phyloP scores from a whole-genome alignment of 495 filamentous ascomycete species.

The Penicillium steckii region DNA sequence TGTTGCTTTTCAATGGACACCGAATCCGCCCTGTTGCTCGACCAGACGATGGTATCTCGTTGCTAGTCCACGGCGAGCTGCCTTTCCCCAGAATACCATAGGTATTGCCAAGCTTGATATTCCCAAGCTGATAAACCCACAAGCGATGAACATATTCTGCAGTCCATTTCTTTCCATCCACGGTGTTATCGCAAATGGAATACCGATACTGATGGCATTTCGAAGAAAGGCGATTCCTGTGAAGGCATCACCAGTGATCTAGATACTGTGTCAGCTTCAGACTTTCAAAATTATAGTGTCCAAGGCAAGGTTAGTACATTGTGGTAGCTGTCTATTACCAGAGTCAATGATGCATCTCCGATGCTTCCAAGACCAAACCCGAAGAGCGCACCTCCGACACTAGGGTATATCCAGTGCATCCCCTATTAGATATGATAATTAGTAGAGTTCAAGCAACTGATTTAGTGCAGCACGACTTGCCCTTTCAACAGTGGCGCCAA shows the following conservation, averaged over 20 bases:
- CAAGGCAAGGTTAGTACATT: constrained; percentile 19
- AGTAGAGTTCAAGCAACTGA: too few relatives aligned
- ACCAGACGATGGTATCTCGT: constrained; percentile 15
- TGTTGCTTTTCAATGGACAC: not conserved
- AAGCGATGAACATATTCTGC: constrained; percentile 34
- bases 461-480: constrained; percentile 13
- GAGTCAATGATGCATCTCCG: constrained; percentile 30
- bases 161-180: constrained; percentile 30
- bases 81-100: constrained; percentile 33
- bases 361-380: constrained; percentile 36
- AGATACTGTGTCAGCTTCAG: not conserved
- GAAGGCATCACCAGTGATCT: constrained; percentile 40
- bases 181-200: constrained; percentile 34
- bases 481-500: constrained; percentile 28
- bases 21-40: constrained; percentile 14
- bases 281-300: not conserved
- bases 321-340: constrained; percentile 37
- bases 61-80: constrained; percentile 12
- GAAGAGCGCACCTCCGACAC: constrained; percentile 31
- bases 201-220: constrained; percentile 31
- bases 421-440: constrained; percentile 16
- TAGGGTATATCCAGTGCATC: constrained; percentile 38
- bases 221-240: constrained; percentile 35
- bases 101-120: constrained; percentile 19
- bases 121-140: constrained; percentile 30